phyloP scores from a whole-genome alignment of 2,329 filamentous ascomycete species.

The Zalaria sp. region DNA sequence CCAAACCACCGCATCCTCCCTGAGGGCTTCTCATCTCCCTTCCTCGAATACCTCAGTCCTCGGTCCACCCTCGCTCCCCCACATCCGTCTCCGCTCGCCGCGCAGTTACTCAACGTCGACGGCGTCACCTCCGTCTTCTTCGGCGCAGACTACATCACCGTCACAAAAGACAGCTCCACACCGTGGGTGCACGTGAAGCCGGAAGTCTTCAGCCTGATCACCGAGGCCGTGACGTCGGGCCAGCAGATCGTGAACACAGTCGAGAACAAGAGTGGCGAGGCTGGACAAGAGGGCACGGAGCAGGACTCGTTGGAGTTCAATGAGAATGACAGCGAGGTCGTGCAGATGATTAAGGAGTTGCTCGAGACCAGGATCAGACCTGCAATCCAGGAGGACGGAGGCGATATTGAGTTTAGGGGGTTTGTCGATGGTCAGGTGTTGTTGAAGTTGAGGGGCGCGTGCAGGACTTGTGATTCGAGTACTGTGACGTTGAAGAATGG shows the following conservation, averaged over 20 bases:
- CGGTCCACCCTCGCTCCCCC: constrained; percentile 79
- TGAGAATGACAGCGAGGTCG: constrained; percentile 84
- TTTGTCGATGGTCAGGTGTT: constrained; percentile 59
- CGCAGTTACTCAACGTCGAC: constrained; percentile 82
- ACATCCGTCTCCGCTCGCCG: constrained; percentile 79
- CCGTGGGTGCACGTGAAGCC: constrained; percentile 94
- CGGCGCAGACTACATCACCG: constrained; percentile 88
- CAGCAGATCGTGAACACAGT: constrained; percentile 64
- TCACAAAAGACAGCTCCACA: constrained; percentile 76
- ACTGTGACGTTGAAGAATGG: constrained; percentile 95
- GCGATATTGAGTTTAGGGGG: constrained; percentile 89
- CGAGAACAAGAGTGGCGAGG: constrained; percentile 41
- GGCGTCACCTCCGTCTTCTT: constrained; percentile 94
- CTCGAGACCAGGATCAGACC: constrained; percentile 89
- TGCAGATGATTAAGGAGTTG: constrained; percentile 97
- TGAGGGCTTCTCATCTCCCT: constrained; percentile 54
- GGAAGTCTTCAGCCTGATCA: constrained; percentile 90
- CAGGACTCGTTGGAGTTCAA: constrained; percentile 69
- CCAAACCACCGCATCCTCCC: constrained; percentile 82
- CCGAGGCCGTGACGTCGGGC: constrained; percentile 75
- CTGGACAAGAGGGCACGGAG: constrained; percentile 29
- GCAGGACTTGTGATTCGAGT: constrained; percentile 89
- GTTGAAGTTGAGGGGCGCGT: constrained; percentile 74
- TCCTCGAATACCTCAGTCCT: constrained; percentile 83
- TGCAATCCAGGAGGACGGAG: constrained; percentile 93